Conservation (phyloP, 495 filamentous ascomycete species). For the Articulospora tetracladia region DNA sequence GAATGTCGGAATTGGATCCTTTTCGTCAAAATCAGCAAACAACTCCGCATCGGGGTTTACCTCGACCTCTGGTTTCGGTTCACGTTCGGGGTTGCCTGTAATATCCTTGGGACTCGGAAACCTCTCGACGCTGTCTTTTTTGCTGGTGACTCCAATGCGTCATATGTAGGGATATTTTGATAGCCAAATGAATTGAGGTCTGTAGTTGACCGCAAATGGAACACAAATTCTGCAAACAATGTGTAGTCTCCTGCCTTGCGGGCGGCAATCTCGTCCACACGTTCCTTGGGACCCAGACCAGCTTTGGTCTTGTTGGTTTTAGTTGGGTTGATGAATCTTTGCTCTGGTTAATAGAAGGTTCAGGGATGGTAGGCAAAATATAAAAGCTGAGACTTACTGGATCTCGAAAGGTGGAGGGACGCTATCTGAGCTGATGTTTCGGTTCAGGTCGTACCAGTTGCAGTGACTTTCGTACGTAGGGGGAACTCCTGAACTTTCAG, state of each 20-base stretch:
- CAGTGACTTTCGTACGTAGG: slow-evolving; percentile 1
- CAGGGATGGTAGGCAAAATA: neutral
- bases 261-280: neutral
- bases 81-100: neutral
- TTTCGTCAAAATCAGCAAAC: too few relatives aligned
- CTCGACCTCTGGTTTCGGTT: neutral
- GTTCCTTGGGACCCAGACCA: neutral
- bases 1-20: too few relatives aligned
- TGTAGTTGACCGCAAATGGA: neutral
- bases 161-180: neutral
- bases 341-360: neutral
- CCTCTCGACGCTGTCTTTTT: neutral
- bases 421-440: neutral
- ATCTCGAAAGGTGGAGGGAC: slow-evolving; percentile 11
- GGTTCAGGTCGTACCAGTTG: slow-evolving; percentile 5
- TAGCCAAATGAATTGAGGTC: neutral
- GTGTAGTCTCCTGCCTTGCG: neutral
- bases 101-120: neutral
- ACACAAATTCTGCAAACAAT: neutral
- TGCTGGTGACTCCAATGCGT: neutral
- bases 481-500: neutral
- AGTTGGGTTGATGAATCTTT: neutral
- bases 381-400: slow-evolving; percentile 5
- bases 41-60: too few relatives aligned
- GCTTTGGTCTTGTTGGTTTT: neutral